Percentiles rank a stretch among this genome's conserved stretches.
Evolutionary conservation across 2,329 filamentous ascomycete species (phyloP).

Genomic region (Berkeleyomyces rouxiae): DNA sequence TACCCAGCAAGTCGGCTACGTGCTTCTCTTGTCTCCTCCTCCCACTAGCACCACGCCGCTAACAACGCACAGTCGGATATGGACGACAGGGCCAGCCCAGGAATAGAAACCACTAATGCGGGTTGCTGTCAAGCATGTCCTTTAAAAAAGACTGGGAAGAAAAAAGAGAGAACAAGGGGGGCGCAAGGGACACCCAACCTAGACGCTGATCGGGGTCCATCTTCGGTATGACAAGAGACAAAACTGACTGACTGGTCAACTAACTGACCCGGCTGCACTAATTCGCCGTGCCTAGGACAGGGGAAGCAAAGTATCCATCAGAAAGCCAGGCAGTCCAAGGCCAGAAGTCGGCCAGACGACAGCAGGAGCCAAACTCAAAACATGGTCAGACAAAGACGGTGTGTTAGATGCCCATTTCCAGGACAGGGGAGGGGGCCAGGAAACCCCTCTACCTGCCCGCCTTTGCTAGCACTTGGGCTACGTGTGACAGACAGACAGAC

Average conservation of each 20-base stretch:
- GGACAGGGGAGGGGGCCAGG: neutral
- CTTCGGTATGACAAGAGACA: neutral
- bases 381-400: neutral
- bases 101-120: neutral
- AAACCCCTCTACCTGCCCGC: neutral
- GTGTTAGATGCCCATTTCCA: neutral
- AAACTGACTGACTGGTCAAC: neutral
- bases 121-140: neutral
- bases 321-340: neutral
- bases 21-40: neutral
- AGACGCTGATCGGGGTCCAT: neutral
- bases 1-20: neutral
- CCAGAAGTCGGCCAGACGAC: neutral
- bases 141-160: neutral
- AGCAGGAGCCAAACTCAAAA: neutral
- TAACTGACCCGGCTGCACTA: too few relatives aligned
- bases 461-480: too few relatives aligned
- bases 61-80: neutral
- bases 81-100: neutral
- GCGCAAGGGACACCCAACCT: neutral
- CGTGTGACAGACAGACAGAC: too few relatives aligned
- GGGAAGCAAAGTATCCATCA: neutral
- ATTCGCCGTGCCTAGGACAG: neutral
- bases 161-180: neutral
- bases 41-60: neutral